Base-by-base conservation (phyloP, 441 rosid species). In the Aquilaria agallochum region DNA sequence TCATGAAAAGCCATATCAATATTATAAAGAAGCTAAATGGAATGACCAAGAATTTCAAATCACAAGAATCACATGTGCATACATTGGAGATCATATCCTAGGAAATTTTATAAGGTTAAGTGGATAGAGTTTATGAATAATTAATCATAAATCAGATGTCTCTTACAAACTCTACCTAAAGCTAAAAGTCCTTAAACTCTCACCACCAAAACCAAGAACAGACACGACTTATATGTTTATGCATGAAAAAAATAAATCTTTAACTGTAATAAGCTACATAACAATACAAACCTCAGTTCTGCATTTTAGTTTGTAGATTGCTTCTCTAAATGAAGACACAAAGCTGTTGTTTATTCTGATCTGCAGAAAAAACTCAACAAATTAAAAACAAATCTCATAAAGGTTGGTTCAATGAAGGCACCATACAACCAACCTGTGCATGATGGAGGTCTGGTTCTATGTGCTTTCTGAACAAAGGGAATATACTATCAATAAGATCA, bases 391-490 rank as follows among this genome's bases (percentile, higher is more conserved):
- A 68, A 68, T 61, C 55, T 31, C 50, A 73, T 58, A 60, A 67
- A 59, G 69, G 31, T 9, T 8, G 53, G 30, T n/a, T 20, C 27
- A 50, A 7, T n/a, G 30, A 50, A 55, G 15, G 12, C 20, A 55
- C 3, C 58, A 49, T 67, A 72, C 55, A 77, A 46, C 47, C 31
- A 46, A 95, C 99, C 98, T 92, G 99, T 63, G 99, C 99, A 81
- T 95, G 98, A 77, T 95, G 98, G 69, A 95, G 97, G 67, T 95
- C 99, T 64, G 99, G 98, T 80, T 95, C 99, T 72, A 92, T 95
- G 72, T 90, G 97, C 73, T 88, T 92, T 76, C 98, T 83, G 75
- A 92, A 95, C 81, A 95, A 77, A 10, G 98, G 98, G 75, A 95
- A 95, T 62, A 95, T 95, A 81, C 99, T 92, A 75, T 95, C 98